Conservation (phyloP, 2,329 filamentous ascomycete genomes). For the Fusarium sp. region DNA sequence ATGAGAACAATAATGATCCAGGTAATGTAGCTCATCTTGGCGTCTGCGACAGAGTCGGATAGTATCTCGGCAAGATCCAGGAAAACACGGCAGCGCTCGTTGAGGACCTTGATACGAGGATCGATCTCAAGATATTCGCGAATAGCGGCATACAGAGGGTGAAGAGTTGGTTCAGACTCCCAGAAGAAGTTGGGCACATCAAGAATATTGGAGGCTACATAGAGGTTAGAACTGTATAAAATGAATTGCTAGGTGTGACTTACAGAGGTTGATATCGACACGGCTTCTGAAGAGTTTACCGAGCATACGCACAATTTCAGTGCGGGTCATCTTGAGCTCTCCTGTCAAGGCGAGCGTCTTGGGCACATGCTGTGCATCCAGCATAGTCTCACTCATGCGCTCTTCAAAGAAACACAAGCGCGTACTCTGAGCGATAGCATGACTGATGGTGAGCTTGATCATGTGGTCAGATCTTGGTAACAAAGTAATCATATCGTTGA, state of each 20-base stretch:
- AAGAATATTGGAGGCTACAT: constrained; percentile 88
- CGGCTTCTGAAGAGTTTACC: constrained; percentile 92
- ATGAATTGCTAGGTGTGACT: constrained; percentile 53
- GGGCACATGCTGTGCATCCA: constrained; percentile 90
- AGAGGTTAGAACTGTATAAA: constrained; percentile 27
- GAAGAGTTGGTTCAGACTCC: constrained; percentile 94
- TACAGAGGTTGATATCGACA: constrained; percentile 97
- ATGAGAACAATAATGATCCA: constrained; percentile 99
- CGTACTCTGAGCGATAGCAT: constrained; percentile 96
- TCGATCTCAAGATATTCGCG: constrained; percentile 98
- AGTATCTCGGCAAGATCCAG: constrained; percentile 95
- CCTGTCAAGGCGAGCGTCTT: constrained; percentile 90
- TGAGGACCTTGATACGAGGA: constrained; percentile 93
- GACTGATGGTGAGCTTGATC: constrained; percentile 98
- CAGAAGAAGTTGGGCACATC: constrained; percentile 98
- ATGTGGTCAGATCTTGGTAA: constrained; percentile 93
- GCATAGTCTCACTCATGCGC: constrained; percentile 94
- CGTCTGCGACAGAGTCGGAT: constrained; percentile 89
- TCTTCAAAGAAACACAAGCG: constrained; percentile 97
- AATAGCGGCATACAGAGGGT: constrained; percentile 93
- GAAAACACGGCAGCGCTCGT: constrained; percentile 96
- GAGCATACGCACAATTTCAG: constrained; percentile 91
- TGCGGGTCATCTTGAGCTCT: constrained; percentile 88
- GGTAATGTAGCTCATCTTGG: constrained; percentile 95
- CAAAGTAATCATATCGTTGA: constrained; percentile 99